Base-by-base conservation (phyloP, 805 yeast genomes). In the Candida ficus region DNA sequence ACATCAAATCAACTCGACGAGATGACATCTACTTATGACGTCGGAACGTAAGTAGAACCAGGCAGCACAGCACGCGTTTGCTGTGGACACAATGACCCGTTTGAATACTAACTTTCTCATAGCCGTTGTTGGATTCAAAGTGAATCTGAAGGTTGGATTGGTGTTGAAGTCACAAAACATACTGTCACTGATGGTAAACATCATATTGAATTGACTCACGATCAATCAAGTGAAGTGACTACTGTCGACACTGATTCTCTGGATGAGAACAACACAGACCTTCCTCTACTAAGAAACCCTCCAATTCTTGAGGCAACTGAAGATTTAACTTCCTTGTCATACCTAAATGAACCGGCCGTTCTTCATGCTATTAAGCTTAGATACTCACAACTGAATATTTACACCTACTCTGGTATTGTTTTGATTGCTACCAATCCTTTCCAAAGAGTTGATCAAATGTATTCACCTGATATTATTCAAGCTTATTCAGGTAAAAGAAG, bases 341-440 rank as follows among this genome's bases (percentile, higher is more conserved):
- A 91, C 58, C 69, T 93, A 53, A 91, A 91, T 62, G 99, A 91
- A 62, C 98, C 99, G 2, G 95, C 97, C 1, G 96, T 91, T 36
- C 73, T 91, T 50, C 95, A 90, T 56, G 97, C 98, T 16, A 91
- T 93, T 60, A 83, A 79, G 56, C 77, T 85, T 47, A 78, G 99
- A 50, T 91, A 93, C 59, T 73, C 89, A 28, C 96, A 88, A 60
- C 75, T 91, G 53, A 86, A 83, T 60, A 91, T 91, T 45, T 91
- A 91, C 63, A 93, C 99, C 3, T 91, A 91, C 61, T 86, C 96
- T 1, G 99, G 99, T 62, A 93, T 91, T 41, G 99, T 91, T 36
- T 75, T 91, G 59, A 91, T 91, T 57, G 99, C 99, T 17, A 83
- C 95, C 2, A 91, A 91, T 61, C 99, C 99, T 10, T 91, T 91